phyloP scores from a whole-genome alignment of 345 rosid genomes.

The Streptanthus diversifolius region DNA sequence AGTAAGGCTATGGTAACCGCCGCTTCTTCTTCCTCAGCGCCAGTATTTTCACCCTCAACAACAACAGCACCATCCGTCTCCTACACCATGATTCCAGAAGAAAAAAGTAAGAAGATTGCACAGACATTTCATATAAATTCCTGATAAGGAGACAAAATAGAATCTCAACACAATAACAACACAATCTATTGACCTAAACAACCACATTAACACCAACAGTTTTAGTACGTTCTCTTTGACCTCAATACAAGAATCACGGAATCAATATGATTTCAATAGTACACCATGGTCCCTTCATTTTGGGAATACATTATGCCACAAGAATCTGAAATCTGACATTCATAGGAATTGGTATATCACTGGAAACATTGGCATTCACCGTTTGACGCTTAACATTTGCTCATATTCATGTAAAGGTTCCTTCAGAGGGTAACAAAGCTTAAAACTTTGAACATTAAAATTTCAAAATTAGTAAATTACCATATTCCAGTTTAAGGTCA shows the following conservation, averaged over 20 bases:
- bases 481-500: no score
- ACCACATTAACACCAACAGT: background rate
- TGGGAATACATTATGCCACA: no score
- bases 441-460: background rate
- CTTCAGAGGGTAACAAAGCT: background rate
- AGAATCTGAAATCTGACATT: no score
- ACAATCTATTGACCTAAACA: background rate
- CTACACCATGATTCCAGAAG: conserved; percentile 44
- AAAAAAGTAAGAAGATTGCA: background rate
- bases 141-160: background rate
- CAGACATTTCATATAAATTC: background rate
- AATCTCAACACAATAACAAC: background rate
- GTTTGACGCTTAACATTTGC: background rate
- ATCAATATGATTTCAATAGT: no score
- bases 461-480: background rate
- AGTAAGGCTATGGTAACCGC: conserved; percentile 48
- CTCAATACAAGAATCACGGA: no score
- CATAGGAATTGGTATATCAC: no score
- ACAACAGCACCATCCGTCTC: conserved; percentile 55
- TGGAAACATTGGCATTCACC: no score
- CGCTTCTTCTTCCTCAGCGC: conserved; percentile 49
- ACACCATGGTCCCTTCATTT: no score
- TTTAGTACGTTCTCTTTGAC: no score
- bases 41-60: conserved; percentile 39
- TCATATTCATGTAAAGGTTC: background rate